Base-by-base conservation (phyloP, 345 rosid genomes). In the Dimocarpus longan region DNA sequence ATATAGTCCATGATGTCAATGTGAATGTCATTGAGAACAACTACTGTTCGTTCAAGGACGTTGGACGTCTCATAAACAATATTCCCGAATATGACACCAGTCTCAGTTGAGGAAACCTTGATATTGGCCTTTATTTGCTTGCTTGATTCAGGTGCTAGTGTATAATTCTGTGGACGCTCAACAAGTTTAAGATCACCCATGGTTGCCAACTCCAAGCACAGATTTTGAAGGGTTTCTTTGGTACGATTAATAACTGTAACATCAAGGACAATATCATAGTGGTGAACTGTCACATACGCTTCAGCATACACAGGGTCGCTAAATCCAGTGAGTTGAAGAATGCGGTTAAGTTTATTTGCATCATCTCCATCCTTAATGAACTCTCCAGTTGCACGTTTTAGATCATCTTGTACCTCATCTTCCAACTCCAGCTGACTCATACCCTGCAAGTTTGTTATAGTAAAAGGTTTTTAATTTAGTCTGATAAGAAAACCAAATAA, bases 351-450 rank as follows among this genome's bases (percentile, higher is more conserved):
- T 83, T 93, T 94, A 83, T 96, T 96, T 68, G 97, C 94, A 81
- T 94, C 98, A 78, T 96, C 93, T 48, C 90, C 97, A 80, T 94
- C 99, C 82, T 94, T 92, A 68, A 91, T 86, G 84, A 96, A 96
- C 85, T 96, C 98, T 77, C 99, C 99, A 57, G 99, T 96, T 52
- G 99, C 99, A 69, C 99, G 97, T 81, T 96, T 95, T 37, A 95
- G 84, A 87, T 95, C 99, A 80, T 95, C 99, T 85, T 95, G 96
- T 74, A 95, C 98, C 80, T 91, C 95, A 85, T 96, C 99, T 88
- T 96, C 99, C 92, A 96, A 87, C 83, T 96, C 99, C 76, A 96
- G 94, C 87, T 91, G 99, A 84, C 99, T 96, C 99, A 96, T 96
- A 68, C 99, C 99, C 99, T 96, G 87, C 37, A 76, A 76, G 32